Evolutionary conservation across 2,329 filamentous ascomycete genomes (phyloP).

Genomic region (Tolypocladium nubicola): DNA sequence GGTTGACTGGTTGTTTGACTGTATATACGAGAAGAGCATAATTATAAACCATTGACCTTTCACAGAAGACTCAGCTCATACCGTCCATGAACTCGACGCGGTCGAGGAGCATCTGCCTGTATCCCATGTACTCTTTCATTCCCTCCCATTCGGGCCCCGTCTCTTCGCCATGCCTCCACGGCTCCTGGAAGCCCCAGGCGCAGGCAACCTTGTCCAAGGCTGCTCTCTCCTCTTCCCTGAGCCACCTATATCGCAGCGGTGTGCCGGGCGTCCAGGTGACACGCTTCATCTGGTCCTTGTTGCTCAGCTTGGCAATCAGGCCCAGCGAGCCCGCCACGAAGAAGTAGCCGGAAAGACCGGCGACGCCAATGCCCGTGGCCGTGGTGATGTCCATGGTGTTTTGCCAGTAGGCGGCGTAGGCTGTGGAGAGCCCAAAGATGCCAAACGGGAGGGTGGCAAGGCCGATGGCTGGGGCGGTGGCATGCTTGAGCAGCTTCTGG

Average conservation of each 20-base stretch:
- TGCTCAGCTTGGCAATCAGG: constrained; percentile 71
- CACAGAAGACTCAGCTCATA: constrained; percentile 41
- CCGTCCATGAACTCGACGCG: constrained; percentile 84
- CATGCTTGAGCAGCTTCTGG: constrained; percentile 55
- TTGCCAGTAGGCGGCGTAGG: constrained; percentile 30
- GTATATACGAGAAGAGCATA: background rate
- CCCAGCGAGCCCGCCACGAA: constrained; percentile 73
- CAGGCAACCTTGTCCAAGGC: constrained; percentile 78
- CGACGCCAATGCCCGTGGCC: constrained; percentile 70
- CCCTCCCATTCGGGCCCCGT: constrained; percentile 83
- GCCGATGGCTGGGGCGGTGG: constrained; percentile 47
- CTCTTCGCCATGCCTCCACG: constrained; percentile 74
- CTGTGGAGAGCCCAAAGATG: constrained; percentile 57
- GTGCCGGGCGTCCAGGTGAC: constrained; percentile 84
- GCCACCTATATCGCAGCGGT: constrained; percentile 70
- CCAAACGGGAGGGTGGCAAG: constrained; percentile 53
- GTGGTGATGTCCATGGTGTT: constrained; percentile 67
- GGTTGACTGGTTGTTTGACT: too few species aligned
- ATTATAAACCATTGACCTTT: background rate
- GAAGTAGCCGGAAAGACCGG: constrained; percentile 74
- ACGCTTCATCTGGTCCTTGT: constrained; percentile 90
- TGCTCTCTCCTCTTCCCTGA: constrained; percentile 81
- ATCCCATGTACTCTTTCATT: constrained; percentile 70
- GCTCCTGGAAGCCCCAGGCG: constrained; percentile 85
- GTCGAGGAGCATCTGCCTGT: constrained; percentile 84